phyloP scores from a whole-genome alignment of 1,139 yeast species.

The Lodderomyces oxycetoniae region DNA sequence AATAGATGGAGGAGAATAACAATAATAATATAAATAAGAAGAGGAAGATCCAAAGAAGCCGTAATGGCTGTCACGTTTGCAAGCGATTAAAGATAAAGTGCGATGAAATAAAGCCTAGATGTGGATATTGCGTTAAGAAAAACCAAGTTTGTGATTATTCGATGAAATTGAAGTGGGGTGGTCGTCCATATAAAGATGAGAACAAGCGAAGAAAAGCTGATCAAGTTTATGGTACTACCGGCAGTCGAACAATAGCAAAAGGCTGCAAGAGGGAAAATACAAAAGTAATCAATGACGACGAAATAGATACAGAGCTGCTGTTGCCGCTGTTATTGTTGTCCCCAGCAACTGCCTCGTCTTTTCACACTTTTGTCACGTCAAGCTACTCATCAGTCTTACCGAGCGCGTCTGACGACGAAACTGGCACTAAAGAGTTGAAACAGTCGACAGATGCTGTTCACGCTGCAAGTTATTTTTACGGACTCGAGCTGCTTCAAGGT shows the following conservation, averaged over 20 bases:
- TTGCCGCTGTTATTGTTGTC: too few species aligned
- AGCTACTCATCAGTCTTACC: too few species aligned
- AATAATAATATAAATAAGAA: too few species aligned
- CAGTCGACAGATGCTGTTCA: too few species aligned
- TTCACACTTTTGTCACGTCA: too few species aligned
- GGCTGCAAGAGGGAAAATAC: slow-evolving; percentile 4
- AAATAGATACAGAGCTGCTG: background rate
- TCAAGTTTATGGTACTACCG: too few species aligned
- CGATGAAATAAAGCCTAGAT: slow-evolving; percentile 63
- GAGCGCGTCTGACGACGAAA: too few species aligned
- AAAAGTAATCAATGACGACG: too few species aligned
- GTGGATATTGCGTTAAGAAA: slow-evolving; percentile 54
- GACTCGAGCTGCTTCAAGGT: too few species aligned
- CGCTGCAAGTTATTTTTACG: too few species aligned
- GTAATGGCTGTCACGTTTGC: slow-evolving; percentile 65
- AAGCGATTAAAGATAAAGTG: slow-evolving; percentile 68
- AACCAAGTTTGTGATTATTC: slow-evolving; percentile 58
- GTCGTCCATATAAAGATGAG: slow-evolving; percentile 51
- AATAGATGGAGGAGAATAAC: slow-evolving; percentile 3
- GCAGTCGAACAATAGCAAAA: too few species aligned
- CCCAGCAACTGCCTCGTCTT: background rate
- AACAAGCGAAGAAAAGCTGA: slow-evolving; percentile 32
- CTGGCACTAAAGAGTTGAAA: too few species aligned
- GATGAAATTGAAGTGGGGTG: slow-evolving; percentile 71
- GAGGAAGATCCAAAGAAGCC: slow-evolving; percentile 18